Conservation (phyloP, 2,329 filamentous ascomycete genomes). For the Colletotrichum gloeosporioides region DNA sequence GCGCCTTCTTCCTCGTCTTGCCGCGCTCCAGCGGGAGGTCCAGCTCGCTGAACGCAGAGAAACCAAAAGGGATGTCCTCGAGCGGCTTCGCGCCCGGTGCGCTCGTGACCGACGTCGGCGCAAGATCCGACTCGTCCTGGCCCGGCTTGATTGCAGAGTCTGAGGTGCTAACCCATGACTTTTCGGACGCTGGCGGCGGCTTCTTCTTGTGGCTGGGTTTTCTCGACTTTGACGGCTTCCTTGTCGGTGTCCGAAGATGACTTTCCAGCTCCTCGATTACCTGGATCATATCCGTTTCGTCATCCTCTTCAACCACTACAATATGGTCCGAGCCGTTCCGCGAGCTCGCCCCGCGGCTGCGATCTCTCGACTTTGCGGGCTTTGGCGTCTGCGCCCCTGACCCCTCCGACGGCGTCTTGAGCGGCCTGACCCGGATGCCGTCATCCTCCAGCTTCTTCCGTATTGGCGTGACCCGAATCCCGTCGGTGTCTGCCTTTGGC, state of each 20-base stretch:
- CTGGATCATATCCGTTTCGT: constrained; percentile 30
- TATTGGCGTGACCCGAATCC: constrained; percentile 49
- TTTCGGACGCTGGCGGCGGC: constrained; percentile 21
- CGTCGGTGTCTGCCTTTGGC: constrained; percentile 37
- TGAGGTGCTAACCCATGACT: constrained; percentile 31
- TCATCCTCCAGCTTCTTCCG: constrained; percentile 35
- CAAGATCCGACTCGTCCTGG: constrained; percentile 36
- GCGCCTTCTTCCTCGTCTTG: constrained; percentile 48
- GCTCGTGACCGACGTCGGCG: constrained; percentile 40
- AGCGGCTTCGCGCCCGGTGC: constrained; percentile 51
- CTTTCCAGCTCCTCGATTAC: constrained; percentile 42
- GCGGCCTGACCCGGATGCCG: constrained; percentile 37
- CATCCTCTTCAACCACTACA: constrained; percentile 27
- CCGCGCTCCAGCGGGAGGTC: constrained; percentile 56
- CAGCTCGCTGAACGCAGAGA: constrained; percentile 70
- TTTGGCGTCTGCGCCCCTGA: constrained; percentile 27
- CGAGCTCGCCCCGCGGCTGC: constrained; percentile 26
- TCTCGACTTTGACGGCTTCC: constrained; percentile 11
- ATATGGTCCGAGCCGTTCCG: constrained; percentile 30
- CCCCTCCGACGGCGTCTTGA: neutral
- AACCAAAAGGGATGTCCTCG: constrained; percentile 67
- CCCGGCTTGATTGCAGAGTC: constrained; percentile 24
- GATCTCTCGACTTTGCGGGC: constrained; percentile 19
- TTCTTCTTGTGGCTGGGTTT: constrained; percentile 14
- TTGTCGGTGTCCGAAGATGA: constrained; percentile 42